Evolutionary conservation across 768 basidiomycete species (phyloP).

Genomic region (Pisolithus sp.): DNA sequence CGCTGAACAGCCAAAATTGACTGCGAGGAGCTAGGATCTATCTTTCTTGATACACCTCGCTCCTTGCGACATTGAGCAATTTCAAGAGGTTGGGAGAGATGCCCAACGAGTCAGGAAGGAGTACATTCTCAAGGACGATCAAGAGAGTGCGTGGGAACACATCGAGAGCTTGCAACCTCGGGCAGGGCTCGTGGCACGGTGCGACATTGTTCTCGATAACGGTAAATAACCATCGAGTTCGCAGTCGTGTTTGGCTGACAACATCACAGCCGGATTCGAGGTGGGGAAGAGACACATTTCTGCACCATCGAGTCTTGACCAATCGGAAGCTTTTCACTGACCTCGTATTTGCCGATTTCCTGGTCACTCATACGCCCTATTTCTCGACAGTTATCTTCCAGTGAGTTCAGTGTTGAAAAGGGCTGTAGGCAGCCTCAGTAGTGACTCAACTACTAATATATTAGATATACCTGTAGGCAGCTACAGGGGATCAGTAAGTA

Average conservation of each 20-base stretch:
- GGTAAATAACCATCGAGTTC: slow-evolving; percentile 36
- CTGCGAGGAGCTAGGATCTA: slow-evolving; percentile 57
- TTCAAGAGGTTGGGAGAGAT: slow-evolving; percentile 80
- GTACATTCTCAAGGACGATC: slow-evolving; percentile 83
- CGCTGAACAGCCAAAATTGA: background rate
- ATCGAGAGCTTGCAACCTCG: slow-evolving; percentile 45
- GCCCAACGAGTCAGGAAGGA: slow-evolving; percentile 70
- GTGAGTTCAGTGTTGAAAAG: too few species aligned
- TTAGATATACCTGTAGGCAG: too few species aligned
- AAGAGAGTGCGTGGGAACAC: slow-evolving; percentile 67
- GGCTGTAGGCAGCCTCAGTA: too few species aligned
- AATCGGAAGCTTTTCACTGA: slow-evolving; percentile 77
- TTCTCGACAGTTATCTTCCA: slow-evolving; percentile 84
- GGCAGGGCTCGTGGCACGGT: slow-evolving; percentile 30
- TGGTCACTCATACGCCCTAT: slow-evolving; percentile 84
- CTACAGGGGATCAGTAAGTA: too few species aligned
- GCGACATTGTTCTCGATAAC: slow-evolving; percentile 92
- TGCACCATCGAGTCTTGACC: background rate
- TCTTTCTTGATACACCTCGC: slow-evolving; percentile 85
- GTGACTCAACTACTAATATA: too few species aligned
- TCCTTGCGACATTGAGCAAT: slow-evolving; percentile 70
- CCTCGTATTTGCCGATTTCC: slow-evolving; percentile 86
- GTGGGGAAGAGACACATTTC: slow-evolving; percentile 30
- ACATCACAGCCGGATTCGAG: slow-evolving; percentile 76
- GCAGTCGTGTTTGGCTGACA: background rate